Base-by-base conservation (phyloP, 768 basidiomycete genomes). In the Tulasnella sp. region DNA sequence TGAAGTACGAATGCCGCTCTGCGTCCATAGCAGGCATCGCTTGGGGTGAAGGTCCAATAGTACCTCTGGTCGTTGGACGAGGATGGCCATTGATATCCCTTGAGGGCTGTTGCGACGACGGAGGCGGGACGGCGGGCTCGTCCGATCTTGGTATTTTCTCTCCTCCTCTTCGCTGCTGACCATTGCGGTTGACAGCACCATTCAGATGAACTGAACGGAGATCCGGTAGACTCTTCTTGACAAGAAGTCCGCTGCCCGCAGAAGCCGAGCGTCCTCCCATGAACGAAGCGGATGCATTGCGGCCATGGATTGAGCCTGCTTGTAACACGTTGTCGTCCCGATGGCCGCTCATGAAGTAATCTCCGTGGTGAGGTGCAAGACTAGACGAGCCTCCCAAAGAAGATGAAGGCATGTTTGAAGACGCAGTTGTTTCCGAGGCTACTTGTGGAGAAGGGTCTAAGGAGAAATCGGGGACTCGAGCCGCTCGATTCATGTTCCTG, bases 1-100 rank as follows among this genome's bases (percentile, higher is more conserved):
- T 91, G 85, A 99, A 99, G 84, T 99, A 99, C 1, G 94, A 93
- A 82, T 95, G 93, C 32, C 93, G 90, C 82, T 96, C 94, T 4
- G 89, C 88, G 57, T 94, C 90, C 84, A 93, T 90, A 5, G 90
- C 87, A 26, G 89, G 88, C 3, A 57, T 82, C 80, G 80, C 82
- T 75, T 82, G 16, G 37, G 74, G 16, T 35, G 79, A 51, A 61
- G 57, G 51, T 73, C n/a, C 61, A 70, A 32, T 67, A 20, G 26
- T n/a, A 40, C 70, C 69, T 37, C 44, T 32, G 32, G 74, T 67
- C 18, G 57, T 79, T 39, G 76, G 77, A 7, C 77, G 79, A 72
- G 79, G 77, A 32, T 51, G 70, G 18, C 29, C 69, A 40, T 74
- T 37, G 71, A 61, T 16, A 73, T 73, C 55, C 61, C 40, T 40